Evolutionary conservation across 352 stramenopile genomes (phyloP).

Genomic region (Phytophthora pinifolia): DNA sequence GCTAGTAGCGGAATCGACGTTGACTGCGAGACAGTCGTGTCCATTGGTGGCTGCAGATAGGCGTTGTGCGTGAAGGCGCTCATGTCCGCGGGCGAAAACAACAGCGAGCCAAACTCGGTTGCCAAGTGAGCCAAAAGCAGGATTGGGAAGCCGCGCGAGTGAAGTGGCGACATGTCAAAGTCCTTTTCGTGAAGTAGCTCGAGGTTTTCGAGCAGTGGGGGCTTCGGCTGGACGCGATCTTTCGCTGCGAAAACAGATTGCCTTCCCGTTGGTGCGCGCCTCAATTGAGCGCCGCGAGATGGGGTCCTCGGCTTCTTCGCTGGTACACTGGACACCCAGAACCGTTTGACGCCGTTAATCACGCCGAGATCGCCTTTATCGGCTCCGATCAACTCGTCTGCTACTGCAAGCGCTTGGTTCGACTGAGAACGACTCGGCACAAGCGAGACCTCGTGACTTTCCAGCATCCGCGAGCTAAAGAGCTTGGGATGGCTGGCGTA

Average conservation of each 20-base stretch:
- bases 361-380: slow-evolving; percentile 41
- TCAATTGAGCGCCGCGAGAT: slow-evolving; percentile 4
- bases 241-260: slow-evolving; percentile 14
- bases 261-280: slow-evolving; percentile 8
- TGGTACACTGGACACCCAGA: slow-evolving; percentile 22
- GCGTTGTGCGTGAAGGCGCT: slow-evolving; percentile 56
- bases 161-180: slow-evolving; percentile 43
- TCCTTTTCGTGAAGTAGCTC: slow-evolving; percentile 34
- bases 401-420: slow-evolving; percentile 1
- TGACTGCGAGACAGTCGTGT: slow-evolving; percentile 2
- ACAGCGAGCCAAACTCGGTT: slow-evolving; percentile 50
- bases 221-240: not conserved
- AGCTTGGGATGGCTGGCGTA: slow-evolving; percentile 63
- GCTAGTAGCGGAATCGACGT: not conserved
- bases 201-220: slow-evolving; percentile 35
- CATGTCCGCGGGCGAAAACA: slow-evolving; percentile 68
- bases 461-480: slow-evolving; percentile 64
- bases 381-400: not conserved
- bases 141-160: slow-evolving; percentile 38
- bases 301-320: slow-evolving; percentile 12
- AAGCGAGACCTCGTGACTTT: slow-evolving; percentile 63
- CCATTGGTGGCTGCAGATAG: slow-evolving; percentile 16
- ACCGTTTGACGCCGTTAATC: slow-evolving; percentile 49
- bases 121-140: slow-evolving; percentile 50
- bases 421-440: slow-evolving; percentile 23